These are phyloP conservation scores for Hypoxylon sp. DNA, from an alignment of 2,329 filamentous ascomycete species.

Conservation along the genomic window DNA sequence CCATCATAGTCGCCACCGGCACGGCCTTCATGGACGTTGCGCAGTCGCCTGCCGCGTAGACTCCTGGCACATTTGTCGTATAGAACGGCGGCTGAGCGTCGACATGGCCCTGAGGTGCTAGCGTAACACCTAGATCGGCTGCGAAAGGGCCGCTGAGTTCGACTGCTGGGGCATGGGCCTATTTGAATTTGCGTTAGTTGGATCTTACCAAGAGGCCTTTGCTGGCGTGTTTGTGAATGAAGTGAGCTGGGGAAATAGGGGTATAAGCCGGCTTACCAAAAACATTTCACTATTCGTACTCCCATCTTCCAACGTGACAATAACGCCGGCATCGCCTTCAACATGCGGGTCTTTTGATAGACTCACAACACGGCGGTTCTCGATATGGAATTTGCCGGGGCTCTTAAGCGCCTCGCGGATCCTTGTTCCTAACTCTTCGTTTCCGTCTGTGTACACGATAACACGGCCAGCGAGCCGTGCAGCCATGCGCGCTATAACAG, in stretches of 20 bases:
- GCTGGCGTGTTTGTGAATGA: not conserved
- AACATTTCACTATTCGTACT: constrained; percentile 57
- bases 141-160: constrained; percentile 60
- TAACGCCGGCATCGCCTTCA: constrained; percentile 45
- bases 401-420: constrained; percentile 50
- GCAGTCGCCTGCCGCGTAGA: constrained; percentile 69
- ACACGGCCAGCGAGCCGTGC: constrained; percentile 60
- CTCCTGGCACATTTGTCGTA: constrained; percentile 65
- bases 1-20: constrained; percentile 50
- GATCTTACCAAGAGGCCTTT: not conserved
- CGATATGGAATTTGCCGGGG: constrained; percentile 57
- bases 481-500: constrained; percentile 62
- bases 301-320: constrained; percentile 56
- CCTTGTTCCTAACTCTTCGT: constrained; percentile 52
- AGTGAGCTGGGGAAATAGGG: not conserved
- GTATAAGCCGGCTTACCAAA: constrained; percentile 48
- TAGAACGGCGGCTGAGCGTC: constrained; percentile 61
- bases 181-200: constrained; percentile 2
- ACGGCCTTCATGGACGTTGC: constrained; percentile 50
- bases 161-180: constrained; percentile 56
- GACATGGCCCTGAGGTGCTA: constrained; percentile 61
- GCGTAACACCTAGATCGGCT: constrained; percentile 61
- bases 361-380: constrained; percentile 52
- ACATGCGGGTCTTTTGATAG: constrained; percentile 41
- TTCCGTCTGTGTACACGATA: constrained; percentile 67